These are phyloP conservation scores for Craspedostauros australis DNA, from an alignment of 108 stramenopile species.

Conservation along the genomic window DNA sequence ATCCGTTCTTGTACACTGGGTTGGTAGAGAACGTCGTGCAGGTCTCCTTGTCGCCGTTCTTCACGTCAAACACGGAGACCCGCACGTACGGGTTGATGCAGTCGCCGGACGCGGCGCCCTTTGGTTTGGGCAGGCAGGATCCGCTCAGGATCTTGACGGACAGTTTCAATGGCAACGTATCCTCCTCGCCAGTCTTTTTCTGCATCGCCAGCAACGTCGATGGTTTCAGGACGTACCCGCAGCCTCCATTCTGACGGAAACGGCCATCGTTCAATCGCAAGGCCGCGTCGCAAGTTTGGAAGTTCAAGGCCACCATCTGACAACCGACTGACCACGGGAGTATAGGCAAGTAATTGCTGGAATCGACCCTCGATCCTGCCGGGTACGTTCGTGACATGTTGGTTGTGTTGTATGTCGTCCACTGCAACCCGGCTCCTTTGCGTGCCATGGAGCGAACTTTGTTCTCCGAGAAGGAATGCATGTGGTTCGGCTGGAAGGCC, in stretches of 20 bases:
- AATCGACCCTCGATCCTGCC: constrained; percentile 78
- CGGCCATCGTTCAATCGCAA: constrained; percentile 87
- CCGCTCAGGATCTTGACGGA: constrained; percentile 64
- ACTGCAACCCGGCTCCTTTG: constrained; percentile 39
- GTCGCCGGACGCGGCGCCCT: constrained; percentile 58
- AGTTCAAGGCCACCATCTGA: constrained; percentile 93
- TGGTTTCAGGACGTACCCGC: constrained; percentile 94
- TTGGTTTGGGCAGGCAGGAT: constrained; percentile 76
- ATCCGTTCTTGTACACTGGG: constrained; percentile 58
- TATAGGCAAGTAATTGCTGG: constrained; percentile 87
- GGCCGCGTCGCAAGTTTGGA: constrained; percentile 77
- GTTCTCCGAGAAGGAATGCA: constrained; percentile 77
- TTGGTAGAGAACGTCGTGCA: constrained; percentile 28
- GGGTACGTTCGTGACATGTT: constrained; percentile 90
- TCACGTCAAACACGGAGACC: constrained; percentile 59
- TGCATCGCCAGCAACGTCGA: constrained; percentile 25
- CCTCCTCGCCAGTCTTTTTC: constrained; percentile 12
- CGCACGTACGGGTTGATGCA: constrained; percentile 80
- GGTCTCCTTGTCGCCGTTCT: constrained; percentile 53
- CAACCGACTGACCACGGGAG: constrained; percentile 78
- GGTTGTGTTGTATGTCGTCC: constrained; percentile 76
- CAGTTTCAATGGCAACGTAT: constrained; percentile 24
- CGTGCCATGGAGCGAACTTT: constrained; percentile 41
- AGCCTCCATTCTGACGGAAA: constrained; percentile 89
- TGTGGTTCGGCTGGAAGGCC: constrained; percentile 44